These are phyloP conservation scores for Stromatinia cepivora DNA, from an alignment of 2,329 filamentous ascomycete species.

Conservation along the genomic window DNA sequence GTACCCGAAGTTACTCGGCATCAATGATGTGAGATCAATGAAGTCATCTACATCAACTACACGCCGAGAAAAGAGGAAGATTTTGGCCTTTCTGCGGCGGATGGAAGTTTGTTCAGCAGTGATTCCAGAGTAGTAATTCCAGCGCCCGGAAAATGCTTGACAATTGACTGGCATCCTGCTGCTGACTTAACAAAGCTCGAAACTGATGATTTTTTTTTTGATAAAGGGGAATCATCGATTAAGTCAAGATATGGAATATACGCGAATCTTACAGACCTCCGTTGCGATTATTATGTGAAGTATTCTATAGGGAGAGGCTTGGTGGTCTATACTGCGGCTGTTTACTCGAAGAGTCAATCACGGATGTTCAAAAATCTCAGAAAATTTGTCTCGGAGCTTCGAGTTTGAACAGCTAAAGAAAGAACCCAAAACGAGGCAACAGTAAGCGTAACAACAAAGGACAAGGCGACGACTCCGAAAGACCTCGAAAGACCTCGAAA, in stretches of 20 bases:
- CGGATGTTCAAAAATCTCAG: constrained; percentile 4
- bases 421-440: not conserved
- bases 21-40: not conserved
- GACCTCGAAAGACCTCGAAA: not conserved
- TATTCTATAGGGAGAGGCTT: not conserved
- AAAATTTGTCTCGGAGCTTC: constrained; percentile 7
- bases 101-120: not conserved
- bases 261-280: not conserved
- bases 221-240: not conserved
- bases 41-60: not conserved
- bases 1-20: not conserved
- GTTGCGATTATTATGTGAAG: not conserved
- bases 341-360: not conserved
- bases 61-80: not conserved
- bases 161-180: not conserved
- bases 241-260: not conserved
- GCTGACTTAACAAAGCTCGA: not conserved
- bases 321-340: not conserved
- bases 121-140: not conserved
- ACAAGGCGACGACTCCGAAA: no score
- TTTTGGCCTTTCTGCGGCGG: not conserved
- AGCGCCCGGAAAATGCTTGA: not conserved
- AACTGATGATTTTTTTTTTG: not conserved
- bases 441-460: not conserved
- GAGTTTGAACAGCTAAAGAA: not conserved